These are phyloP conservation scores for Juglanconis juglandina DNA, from an alignment of 2,329 filamentous ascomycete species.

Conservation along the genomic window DNA sequence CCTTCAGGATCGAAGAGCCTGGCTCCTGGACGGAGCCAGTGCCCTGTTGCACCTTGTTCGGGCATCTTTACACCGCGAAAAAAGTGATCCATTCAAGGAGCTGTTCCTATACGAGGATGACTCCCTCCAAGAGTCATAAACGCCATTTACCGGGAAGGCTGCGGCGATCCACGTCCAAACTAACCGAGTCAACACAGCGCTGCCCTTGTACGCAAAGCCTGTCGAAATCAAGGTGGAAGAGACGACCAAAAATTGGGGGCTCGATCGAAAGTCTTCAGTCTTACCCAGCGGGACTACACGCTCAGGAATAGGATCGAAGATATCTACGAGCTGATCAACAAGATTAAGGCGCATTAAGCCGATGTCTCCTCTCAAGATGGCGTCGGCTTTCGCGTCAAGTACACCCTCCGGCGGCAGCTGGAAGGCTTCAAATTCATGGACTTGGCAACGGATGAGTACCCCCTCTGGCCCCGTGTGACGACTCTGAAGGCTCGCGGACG, in stretches of 20 bases:
- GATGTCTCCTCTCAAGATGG: constrained; percentile 13
- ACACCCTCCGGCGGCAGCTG: constrained; percentile 20
- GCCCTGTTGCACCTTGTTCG: constrained; percentile 35
- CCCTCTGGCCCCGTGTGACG: constrained; percentile 21
- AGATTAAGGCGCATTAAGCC: constrained; percentile 25
- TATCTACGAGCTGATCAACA: constrained; percentile 26
- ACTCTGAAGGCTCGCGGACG: constrained; percentile 19
- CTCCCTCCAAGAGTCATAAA: not conserved
- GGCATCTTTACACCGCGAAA: constrained; percentile 24
- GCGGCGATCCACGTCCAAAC: not conserved
- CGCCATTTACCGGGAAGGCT: not conserved
- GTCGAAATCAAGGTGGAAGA: no score
- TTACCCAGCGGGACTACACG: constrained; percentile 12
- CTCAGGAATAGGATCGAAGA: constrained; percentile 26
- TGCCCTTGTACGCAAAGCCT: no score
- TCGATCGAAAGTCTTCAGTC: not conserved
- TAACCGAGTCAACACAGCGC: no score
- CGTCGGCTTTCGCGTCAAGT: constrained; percentile 11
- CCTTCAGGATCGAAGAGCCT: constrained; percentile 26
- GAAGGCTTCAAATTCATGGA: constrained; percentile 31
- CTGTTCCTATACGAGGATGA: constrained; percentile 20
- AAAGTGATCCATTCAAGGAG: constrained; percentile 17
- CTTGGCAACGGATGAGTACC: constrained; percentile 21
- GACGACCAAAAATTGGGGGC: no score
- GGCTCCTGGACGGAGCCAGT: constrained; percentile 33